Conservation (phyloP, 176 grass and related monocot species). For the Oryza meyeriana region DNA sequence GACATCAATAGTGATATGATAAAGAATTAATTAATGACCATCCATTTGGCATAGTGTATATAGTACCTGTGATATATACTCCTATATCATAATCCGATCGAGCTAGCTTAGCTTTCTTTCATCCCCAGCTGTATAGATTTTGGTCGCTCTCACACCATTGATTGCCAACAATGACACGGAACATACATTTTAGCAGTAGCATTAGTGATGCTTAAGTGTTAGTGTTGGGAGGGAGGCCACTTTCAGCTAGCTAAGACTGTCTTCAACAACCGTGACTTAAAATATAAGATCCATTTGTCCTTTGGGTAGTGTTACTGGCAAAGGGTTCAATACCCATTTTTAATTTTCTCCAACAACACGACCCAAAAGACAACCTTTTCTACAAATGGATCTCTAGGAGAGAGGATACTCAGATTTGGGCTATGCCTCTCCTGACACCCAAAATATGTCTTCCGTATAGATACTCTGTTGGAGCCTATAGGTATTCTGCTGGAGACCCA, state of each 20-base stretch:
- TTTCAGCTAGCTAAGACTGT: conserved; percentile 27
- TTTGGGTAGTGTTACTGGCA: too few relatives aligned
- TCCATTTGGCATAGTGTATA: background rate
- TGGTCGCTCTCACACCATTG: conserved; percentile 24
- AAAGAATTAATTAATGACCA: background rate
- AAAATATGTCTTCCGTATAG: too few relatives aligned
- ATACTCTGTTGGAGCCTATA: too few relatives aligned
- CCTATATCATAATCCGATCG: background rate
- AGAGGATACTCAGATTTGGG: too few relatives aligned
- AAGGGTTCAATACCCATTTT: too few relatives aligned
- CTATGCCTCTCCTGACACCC: too few relatives aligned
- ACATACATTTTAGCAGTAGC: background rate
- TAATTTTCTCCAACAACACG: too few relatives aligned
- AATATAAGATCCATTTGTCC: too few relatives aligned
- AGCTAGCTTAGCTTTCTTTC: background rate
- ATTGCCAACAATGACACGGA: conserved; percentile 18
- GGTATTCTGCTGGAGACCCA: too few relatives aligned
- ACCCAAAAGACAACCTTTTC: too few relatives aligned
- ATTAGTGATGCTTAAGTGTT: conserved; percentile 21
- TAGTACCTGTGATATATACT: background rate
- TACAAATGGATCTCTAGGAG: too few relatives aligned
- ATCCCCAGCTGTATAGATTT: conserved; percentile 31
- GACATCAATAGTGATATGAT: background rate
- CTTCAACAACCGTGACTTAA: too few relatives aligned
- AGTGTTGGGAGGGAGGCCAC: conserved; percentile 29